Percentiles rank a stretch among this genome's conserved stretches.
These are phyloP conservation scores for Fusarium keratoplasticum DNA, from an alignment of 2,329 filamentous ascomycete genomes.

Conservation along the genomic window DNA sequence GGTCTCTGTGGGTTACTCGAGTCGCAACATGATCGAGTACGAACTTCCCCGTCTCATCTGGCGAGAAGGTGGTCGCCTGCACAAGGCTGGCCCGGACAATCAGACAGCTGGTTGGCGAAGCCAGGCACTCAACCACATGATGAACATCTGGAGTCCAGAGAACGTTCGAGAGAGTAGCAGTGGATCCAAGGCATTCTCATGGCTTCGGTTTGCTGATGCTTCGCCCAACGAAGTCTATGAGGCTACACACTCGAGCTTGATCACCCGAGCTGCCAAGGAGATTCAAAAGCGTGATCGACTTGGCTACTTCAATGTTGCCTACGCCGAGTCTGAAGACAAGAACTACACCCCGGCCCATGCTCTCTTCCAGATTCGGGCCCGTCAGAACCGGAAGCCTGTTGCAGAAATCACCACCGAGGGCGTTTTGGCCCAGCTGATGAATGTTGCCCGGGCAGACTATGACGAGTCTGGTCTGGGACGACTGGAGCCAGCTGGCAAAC, in stretches of 20 bases:
- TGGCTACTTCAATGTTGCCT: constrained; percentile 74
- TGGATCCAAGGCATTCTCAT: constrained; percentile 80
- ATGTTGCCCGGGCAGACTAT: constrained; percentile 76
- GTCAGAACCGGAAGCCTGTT: constrained; percentile 73
- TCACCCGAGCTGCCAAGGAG: constrained; percentile 77
- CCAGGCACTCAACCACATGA: constrained; percentile 80
- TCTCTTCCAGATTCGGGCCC: constrained; percentile 82
- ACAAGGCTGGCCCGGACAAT: constrained; percentile 80
- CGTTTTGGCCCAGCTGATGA: constrained; percentile 80
- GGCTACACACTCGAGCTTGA: constrained; percentile 76
- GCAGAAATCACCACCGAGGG: constrained; percentile 79
- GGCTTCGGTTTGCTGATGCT: constrained; percentile 86
- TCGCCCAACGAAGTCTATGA: constrained; percentile 79
- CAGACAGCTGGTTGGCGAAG: constrained; percentile 80
- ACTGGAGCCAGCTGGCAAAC: constrained; percentile 84
- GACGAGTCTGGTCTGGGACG: constrained; percentile 77
- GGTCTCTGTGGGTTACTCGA: constrained; percentile 87
- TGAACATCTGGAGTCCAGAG: constrained; percentile 91
- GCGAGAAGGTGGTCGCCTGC: constrained; percentile 80
- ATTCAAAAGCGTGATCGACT: constrained; percentile 68
- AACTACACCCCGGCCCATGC: constrained; percentile 79
- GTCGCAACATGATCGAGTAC: constrained; percentile 87
- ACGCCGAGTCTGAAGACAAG: constrained; percentile 72
- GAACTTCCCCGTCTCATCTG: constrained; percentile 84
- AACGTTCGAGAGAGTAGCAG: constrained; percentile 75